A percentile compares a stretch with the other conserved stretches of the same genome.
Conservation (phyloP, 1,139 yeast genomes). For the Suzukiozyma palmioleophila region DNA sequence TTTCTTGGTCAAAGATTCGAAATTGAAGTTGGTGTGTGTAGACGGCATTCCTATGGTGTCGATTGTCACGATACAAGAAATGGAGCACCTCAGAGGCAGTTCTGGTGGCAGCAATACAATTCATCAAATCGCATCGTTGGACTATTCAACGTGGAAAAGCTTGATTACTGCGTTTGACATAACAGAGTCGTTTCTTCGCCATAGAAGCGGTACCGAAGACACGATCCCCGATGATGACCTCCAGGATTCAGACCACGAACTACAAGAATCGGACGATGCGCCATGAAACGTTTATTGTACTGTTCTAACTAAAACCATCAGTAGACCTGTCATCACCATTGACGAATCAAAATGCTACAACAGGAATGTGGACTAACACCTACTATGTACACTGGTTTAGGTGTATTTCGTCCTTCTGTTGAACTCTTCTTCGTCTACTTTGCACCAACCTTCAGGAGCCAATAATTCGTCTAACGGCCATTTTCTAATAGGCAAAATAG, state of each 20-base stretch:
- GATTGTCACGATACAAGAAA: slow-evolving; percentile 14
- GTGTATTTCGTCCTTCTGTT: slow-evolving; percentile 9
- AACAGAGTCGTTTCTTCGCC: slow-evolving; percentile 49
- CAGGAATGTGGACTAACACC: too few species aligned
- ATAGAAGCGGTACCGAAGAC: slow-evolving; percentile 34
- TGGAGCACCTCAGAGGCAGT: slow-evolving; percentile 6
- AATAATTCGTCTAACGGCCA: slow-evolving; percentile 66
- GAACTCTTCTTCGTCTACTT: slow-evolving; percentile 13
- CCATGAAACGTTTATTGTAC: not conserved
- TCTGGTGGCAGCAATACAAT: slow-evolving; percentile 19
- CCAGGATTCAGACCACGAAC: not conserved
- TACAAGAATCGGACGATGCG: not conserved
- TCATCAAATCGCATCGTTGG: slow-evolving; percentile 72
- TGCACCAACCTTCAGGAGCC: slow-evolving; percentile 48
- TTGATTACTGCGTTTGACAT: slow-evolving; percentile 50
- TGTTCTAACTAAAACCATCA: too few species aligned
- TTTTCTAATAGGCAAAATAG: slow-evolving; percentile 57
- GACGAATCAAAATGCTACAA: too few species aligned
- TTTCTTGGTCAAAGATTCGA: slow-evolving; percentile 73
- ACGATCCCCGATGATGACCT: slow-evolving; percentile 18
- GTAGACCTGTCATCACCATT: too few species aligned
- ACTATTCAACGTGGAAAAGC: slow-evolving; percentile 58
- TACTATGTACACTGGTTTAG: not conserved
- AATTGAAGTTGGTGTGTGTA: slow-evolving; percentile 45
- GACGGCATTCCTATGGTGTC: slow-evolving; percentile 38